Base-by-base conservation (phyloP, 1,284 basidiomycete genomes). In the Cryptococcus sp. region DNA sequence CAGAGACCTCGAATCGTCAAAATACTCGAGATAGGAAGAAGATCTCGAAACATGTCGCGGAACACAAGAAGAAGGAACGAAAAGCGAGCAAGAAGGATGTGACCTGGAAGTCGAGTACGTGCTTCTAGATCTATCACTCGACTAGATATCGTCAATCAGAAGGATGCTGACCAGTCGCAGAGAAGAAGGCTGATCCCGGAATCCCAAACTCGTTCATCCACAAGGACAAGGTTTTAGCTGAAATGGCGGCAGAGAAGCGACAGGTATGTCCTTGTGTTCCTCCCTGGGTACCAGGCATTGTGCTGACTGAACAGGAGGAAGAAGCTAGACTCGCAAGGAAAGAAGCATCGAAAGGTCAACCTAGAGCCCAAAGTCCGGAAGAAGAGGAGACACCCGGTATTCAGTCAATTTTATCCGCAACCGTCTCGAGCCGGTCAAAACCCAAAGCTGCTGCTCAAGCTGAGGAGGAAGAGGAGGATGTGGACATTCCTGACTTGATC, bases 181-280 rank as follows among this genome's bases (percentile, higher is more conserved):
- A 84, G 81, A 72, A 83, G 79, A 75, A 90, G 81, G 80, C 85
- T 72, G 94, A 98, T 71, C 90, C 88, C 23, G 96, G 96, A 45
- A 94, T 98, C 56, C 94, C 94, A n/a, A 96, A 88, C 76, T 86
- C 85, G 57, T 96, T 93, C 78, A 94, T 93, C 3, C 96, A 87
- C 82, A 98, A 98, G 79, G 94, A 97, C 70, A 86, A 94, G 76
- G 86, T 98, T 53, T 80, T 98, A 40, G 91, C 91, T 14, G 94
- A 98, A 70, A 81, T 92, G 40, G 85, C 85, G 42, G 87, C 88
- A 61, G 81, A 88, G 69, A 83, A 89, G 57, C 80, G 86, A 64
- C 73, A 79, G 57, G 87, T 90, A 65, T 61, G 81, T 76, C 24
- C n/a, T 23, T 18, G 31, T 13, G 14, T 34, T 21, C 10, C 18